Base-by-base conservation (phyloP, 2,329 filamentous ascomycete genomes). In the Ambrosiella beaveri region DNA sequence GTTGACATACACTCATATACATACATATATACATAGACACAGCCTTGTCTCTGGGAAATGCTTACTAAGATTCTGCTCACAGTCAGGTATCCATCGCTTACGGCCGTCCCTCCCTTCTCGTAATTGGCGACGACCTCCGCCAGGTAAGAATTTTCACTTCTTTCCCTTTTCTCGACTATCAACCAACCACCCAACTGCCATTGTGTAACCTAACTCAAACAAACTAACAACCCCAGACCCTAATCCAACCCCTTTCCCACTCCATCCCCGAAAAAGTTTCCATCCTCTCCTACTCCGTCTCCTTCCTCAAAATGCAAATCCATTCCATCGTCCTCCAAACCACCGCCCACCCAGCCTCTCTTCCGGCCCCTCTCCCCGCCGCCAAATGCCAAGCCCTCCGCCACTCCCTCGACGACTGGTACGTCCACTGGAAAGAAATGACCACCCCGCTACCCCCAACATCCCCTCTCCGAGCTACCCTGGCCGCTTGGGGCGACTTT, bases 11-110 rank as follows among this genome's bases (percentile, higher is more conserved):
- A 6, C 15, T 15, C 39, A 17, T 8, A 5, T 12, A 51, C 12
- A 39, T 19, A 9, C 7, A 7, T 4, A 44, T 4, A 19, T 11
- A 12, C n/a, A 38, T 35, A 51, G 40, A 40, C 54, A 88, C 41
- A 39, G n/a, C 7, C 44, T n/a, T 12, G 19, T 27, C 19, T 27
- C 3, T 27, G 19, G 19, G 19, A 27, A 27, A 27, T 27, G 19
- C 19, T 27, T 27, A 27, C 3, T 27, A 27, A 27, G 19, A 27
- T 27, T 27, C 19, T 27, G 19, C 40, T 5, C n/a, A 35, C 37
- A 62, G 60, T 27, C 56, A 60, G 49, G 61, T 61, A 15, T 62
- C 62, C 3, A 61, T 61, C 15, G 62, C 61, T 11, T 59, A 59
- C 53, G 61, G 62, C 3, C 54, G 62, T 12, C 62, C 62, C 40